Base-by-base conservation (phyloP, 495 filamentous ascomycete genomes). In the Aspergillus leporis region DNA sequence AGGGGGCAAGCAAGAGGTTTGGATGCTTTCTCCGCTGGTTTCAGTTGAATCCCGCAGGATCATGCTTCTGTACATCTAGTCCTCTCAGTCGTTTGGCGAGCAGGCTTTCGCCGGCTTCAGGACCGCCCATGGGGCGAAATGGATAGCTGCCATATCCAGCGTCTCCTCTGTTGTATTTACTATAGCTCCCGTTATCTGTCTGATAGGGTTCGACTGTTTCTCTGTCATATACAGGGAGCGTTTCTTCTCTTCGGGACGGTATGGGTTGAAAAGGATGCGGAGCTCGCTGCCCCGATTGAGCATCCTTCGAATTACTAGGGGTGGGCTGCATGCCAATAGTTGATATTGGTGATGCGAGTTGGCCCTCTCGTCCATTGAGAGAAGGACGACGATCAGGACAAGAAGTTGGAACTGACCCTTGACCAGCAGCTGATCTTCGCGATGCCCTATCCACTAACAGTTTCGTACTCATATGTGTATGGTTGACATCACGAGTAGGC, bases 151-250 rank as follows among this genome's bases (percentile, higher is more conserved):
- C 87, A 59, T 91, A 92, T 21, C 87, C 87, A 14, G 74, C 70
- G 66, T 90, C 86, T 16, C 83, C 86, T 65, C 81, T 89, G 66
- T 65, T 87, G 38, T 89, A 83, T 65, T 90, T 91, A 59, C 79
- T 83, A 63, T 90, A 89, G 21, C 73, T 65, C 40, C 70, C 74
- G 23, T 56, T 48, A 38, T 68, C 61, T 31, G 60, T 10, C 21
- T 61, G 30, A 23, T 41, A 23, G 16, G 46, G 16, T 43, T 54
- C 56, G 16, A 51, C 16, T 25, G 53, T 31, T 13, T n/a, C 30
- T 21, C 28, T 16, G 62, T 18, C 58, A 50, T 18, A 65, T 25
- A 58, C 46, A 64, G 64, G 59, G 68, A 50, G 56, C 56, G 59
- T 47, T 70, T 66, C 28, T 65, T 58, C 45, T 70, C 62, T 55